These are phyloP conservation scores for Ziziphus jujuba DNA, from an alignment of 306 rosid species.

Conservation along the genomic window DNA sequence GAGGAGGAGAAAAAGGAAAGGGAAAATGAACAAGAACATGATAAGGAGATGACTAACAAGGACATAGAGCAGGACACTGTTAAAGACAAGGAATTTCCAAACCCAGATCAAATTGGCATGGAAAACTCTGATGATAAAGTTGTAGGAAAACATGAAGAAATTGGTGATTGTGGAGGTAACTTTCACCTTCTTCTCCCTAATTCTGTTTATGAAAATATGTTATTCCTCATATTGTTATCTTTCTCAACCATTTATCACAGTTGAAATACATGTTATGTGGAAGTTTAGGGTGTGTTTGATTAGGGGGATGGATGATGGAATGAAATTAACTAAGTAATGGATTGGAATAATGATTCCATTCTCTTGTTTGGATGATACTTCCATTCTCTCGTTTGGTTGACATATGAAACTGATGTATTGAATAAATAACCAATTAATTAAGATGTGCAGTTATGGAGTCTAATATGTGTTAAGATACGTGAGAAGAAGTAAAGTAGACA, in stretches of 20 bases:
- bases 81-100: constrained; percentile 32
- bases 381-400: too few relatives aligned
- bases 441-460: too few relatives aligned
- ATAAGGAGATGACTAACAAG: constrained; percentile 33
- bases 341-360: too few relatives aligned
- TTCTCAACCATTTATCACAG: too few relatives aligned
- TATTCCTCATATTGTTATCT: not conserved
- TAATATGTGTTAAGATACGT: too few relatives aligned
- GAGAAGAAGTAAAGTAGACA: too few relatives aligned
- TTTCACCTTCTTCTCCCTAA: not conserved
- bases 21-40: constrained; percentile 35
- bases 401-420: too few relatives aligned
- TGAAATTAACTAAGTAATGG: not conserved
- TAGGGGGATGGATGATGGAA: too few relatives aligned
- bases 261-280: too few relatives aligned
- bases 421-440: too few relatives aligned
- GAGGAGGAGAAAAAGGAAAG: constrained; percentile 37
- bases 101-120: constrained; percentile 21
- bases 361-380: too few relatives aligned
- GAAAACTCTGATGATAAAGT: constrained; percentile 44
- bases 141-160: constrained; percentile 35
- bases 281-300: too few relatives aligned
- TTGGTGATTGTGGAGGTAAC: constrained; percentile 42
- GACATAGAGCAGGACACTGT: constrained; percentile 36
- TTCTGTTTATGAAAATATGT: not conserved